These are phyloP conservation scores for Arachis monticola DNA, from an alignment of 331 rosid genomes.

Conservation along the genomic window DNA sequence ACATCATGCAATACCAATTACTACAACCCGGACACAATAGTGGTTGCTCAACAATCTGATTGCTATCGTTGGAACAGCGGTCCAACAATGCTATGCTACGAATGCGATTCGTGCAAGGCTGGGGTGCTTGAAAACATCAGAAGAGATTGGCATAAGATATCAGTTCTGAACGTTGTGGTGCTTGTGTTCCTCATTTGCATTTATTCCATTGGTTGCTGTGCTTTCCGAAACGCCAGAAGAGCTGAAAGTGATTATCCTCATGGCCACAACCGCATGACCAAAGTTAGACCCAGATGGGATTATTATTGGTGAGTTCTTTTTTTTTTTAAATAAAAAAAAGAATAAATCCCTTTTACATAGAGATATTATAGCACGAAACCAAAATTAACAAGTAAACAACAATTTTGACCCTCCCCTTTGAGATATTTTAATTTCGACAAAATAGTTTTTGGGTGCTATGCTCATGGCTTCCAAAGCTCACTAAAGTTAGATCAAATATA, in stretches of 20 bases:
- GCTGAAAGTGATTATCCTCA: conserved; percentile 63
- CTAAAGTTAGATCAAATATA: no score
- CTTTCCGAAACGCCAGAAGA: conserved; percentile 74
- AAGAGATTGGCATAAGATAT: conserved; percentile 82
- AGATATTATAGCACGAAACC: no score
- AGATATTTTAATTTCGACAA: no score
- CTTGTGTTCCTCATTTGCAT: conserved; percentile 67
- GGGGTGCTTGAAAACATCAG: conserved; percentile 79
- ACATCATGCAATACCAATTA: conserved; percentile 53
- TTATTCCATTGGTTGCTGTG: conserved; percentile 86
- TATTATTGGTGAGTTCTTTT: conserved; percentile 60
- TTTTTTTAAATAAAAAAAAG: no score
- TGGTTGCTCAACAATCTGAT: conserved; percentile 57
- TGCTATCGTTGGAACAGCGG: conserved; percentile 82
- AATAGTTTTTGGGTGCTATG: no score
- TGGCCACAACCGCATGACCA: conserved; percentile 76
- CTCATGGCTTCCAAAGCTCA: no score
- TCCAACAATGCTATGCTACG: conserved; percentile 65
- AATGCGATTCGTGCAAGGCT: conserved; percentile 90
- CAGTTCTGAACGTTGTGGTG: conserved; percentile 69
- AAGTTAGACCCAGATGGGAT: conserved; percentile 89
- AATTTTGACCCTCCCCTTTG: no score
- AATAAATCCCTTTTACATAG: no score
- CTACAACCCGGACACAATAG: conserved; percentile 50
- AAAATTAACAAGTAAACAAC: no score